phyloP scores from a whole-genome alignment of 352 stramenopile genomes.

The Thalassiosira mediterranea region DNA sequence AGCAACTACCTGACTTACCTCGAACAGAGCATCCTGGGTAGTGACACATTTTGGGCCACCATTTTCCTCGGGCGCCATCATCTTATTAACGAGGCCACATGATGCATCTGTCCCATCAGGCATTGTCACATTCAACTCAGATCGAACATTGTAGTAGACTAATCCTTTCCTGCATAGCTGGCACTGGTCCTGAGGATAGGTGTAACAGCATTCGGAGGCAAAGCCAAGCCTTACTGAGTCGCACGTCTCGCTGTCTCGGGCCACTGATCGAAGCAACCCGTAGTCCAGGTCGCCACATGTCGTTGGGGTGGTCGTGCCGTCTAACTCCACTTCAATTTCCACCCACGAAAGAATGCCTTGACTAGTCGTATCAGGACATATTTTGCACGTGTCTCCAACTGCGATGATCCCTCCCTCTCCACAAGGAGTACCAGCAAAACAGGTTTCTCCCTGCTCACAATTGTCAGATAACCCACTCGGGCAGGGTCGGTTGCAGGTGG shows the following conservation, averaged over 20 bases:
- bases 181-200: constrained; percentile 54
- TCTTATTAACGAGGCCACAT: constrained; percentile 50
- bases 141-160: constrained; percentile 48
- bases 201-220: constrained; percentile 49
- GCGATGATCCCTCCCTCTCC: constrained; percentile 43
- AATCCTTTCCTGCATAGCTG: constrained; percentile 44
- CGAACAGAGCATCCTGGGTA: constrained; percentile 48
- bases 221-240: constrained; percentile 48
- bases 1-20: constrained; percentile 1
- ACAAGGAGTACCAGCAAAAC: constrained; percentile 79
- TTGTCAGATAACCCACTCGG: constrained; percentile 64
- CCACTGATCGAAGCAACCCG: constrained; percentile 38
- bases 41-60: constrained; percentile 44
- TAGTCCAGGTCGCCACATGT: constrained; percentile 54
- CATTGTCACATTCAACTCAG: constrained; percentile 49
- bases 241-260: constrained; percentile 53
- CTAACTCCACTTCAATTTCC: constrained; percentile 55
- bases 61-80: constrained; percentile 57
- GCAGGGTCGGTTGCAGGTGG: constrained; percentile 69
- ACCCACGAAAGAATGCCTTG: constrained; percentile 60
- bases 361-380: constrained; percentile 54
- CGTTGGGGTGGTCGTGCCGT: constrained; percentile 43
- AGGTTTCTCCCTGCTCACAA: constrained; percentile 74
- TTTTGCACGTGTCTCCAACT: constrained; percentile 55
- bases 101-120: constrained; percentile 37